These are phyloP conservation scores for Auriscalpium orientale DNA, from an alignment of 768 basidiomycete species.

Conservation along the genomic window DNA sequence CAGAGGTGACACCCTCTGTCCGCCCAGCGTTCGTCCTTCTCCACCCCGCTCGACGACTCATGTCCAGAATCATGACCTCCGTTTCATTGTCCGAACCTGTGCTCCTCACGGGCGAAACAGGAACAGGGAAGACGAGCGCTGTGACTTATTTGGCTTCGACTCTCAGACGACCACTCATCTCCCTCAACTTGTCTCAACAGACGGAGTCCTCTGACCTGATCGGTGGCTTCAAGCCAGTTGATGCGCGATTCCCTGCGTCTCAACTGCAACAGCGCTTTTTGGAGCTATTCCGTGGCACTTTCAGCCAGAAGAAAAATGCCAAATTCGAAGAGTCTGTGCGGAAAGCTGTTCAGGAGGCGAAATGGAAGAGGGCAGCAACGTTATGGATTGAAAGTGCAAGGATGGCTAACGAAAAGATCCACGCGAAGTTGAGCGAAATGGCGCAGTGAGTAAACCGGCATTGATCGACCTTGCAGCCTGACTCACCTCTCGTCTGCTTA, in stretches of 20 bases:
- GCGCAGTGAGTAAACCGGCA: conserved; percentile 10
- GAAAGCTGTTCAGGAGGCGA: conserved; percentile 73
- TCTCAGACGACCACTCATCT: conserved; percentile 70
- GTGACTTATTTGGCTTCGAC: conserved; percentile 80
- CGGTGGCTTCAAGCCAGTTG: conserved; percentile 94
- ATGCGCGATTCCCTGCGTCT: conserved; percentile 71
- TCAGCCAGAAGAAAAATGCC: conserved; percentile 84
- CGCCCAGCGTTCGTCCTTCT: conserved; percentile 81
- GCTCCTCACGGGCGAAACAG: conserved; percentile 93
- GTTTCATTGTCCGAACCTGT: conserved; percentile 74
- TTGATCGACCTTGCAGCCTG: background rate
- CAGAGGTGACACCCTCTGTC: conserved; percentile 25
- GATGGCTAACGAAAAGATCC: conserved; percentile 61
- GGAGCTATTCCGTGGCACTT: conserved; percentile 76
- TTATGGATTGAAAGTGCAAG: conserved; percentile 77
- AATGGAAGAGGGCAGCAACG: conserved; percentile 78
- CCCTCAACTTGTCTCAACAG: conserved; percentile 92
- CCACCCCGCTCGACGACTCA: conserved; percentile 68
- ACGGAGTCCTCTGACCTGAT: conserved; percentile 92
- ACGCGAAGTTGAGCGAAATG: conserved; percentile 26
- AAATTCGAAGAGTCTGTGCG: conserved; percentile 76
- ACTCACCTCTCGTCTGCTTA: background rate
- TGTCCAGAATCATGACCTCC: conserved; percentile 74
- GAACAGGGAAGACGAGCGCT: conserved; percentile 96
- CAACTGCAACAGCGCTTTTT: conserved; percentile 67